Conservation (phyloP, 2,329 filamentous ascomycete genomes). For the Cladosporium colombiae region DNA sequence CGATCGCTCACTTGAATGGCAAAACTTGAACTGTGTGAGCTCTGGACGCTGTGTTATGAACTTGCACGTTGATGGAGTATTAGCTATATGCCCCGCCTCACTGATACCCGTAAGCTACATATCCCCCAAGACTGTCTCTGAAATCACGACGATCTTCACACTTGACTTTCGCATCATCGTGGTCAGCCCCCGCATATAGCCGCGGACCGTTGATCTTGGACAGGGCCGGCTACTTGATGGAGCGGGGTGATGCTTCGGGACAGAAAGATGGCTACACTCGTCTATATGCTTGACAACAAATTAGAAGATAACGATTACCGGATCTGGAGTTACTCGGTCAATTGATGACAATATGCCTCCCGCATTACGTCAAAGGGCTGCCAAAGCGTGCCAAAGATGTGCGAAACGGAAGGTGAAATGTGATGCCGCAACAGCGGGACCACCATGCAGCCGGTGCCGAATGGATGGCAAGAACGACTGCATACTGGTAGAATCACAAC, state of each 20-base stretch:
- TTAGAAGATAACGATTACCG: neutral
- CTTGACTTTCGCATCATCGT: neutral
- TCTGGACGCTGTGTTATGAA: neutral
- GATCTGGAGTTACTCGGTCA: neutral
- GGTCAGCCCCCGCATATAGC: neutral
- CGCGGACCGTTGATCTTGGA: neutral
- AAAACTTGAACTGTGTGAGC: neutral
- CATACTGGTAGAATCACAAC: conserved; percentile 1
- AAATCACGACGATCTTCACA: neutral
- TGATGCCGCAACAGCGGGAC: conserved; percentile 2
- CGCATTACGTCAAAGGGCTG: neutral
- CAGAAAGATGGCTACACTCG: neutral
- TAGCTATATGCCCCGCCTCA: neutral
- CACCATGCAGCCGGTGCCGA: conserved; percentile 11
- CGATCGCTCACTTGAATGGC: too few relatives aligned
- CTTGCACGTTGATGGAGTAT: neutral
- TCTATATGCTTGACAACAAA: neutral
- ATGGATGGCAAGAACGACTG: conserved; percentile 8
- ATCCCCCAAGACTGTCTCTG: neutral
- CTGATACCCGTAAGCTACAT: neutral
- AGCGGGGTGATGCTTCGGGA: neutral
- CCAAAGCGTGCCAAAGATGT: conserved; percentile 13
- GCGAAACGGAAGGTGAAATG: conserved; percentile 15
- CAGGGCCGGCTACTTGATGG: neutral
- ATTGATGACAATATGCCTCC: conserved; percentile 6